Conservation (phyloP, 2,329 filamentous ascomycete genomes). For the Alternaria conjuncta region DNA sequence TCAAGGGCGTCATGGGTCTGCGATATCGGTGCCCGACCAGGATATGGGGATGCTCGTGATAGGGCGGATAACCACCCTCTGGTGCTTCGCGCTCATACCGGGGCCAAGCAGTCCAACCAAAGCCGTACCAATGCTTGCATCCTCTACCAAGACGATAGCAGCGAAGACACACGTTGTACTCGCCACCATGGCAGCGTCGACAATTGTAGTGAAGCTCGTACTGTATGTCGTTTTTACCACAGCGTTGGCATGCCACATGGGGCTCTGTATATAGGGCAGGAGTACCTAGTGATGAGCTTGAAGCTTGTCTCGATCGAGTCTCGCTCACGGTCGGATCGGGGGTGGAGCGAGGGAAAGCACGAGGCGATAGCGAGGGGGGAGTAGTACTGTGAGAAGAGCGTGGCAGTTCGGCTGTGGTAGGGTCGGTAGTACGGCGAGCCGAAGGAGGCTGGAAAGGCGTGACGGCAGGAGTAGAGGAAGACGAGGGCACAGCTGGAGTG, state of each 20-base stretch:
- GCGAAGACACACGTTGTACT: slow-evolving; percentile 78
- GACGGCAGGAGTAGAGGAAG: slow-evolving; percentile 22
- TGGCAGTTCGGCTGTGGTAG: slow-evolving; percentile 25
- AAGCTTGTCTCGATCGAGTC: slow-evolving; percentile 24
- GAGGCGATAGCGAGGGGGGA: slow-evolving; percentile 30
- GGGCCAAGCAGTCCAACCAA: slow-evolving; percentile 73
- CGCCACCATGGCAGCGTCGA: slow-evolving; percentile 69
- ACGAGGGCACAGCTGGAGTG: slow-evolving; percentile 25
- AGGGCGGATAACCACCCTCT: slow-evolving; percentile 49
- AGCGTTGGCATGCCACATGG: slow-evolving; percentile 74
- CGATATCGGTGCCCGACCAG: slow-evolving; percentile 57
- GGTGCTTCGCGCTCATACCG: slow-evolving; percentile 64
- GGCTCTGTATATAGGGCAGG: slow-evolving; percentile 68
- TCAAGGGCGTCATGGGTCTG: slow-evolving; percentile 32
- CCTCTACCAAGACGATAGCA: slow-evolving; percentile 82
- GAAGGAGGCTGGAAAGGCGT: slow-evolving; percentile 24
- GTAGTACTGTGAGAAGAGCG: slow-evolving; percentile 34
- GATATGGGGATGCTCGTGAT: slow-evolving; percentile 59
- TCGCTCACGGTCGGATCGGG: slow-evolving; percentile 34
- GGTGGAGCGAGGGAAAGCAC: slow-evolving; percentile 37
- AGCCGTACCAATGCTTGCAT: slow-evolving; percentile 88
- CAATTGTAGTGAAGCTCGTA: slow-evolving; percentile 90
- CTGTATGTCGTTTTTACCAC: slow-evolving; percentile 74
- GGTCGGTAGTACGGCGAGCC: slow-evolving; percentile 43
- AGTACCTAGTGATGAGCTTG: slow-evolving; percentile 14